Base-by-base conservation (phyloP, 768 basidiomycete genomes). In the Coprinopsis strossmayeri region DNA sequence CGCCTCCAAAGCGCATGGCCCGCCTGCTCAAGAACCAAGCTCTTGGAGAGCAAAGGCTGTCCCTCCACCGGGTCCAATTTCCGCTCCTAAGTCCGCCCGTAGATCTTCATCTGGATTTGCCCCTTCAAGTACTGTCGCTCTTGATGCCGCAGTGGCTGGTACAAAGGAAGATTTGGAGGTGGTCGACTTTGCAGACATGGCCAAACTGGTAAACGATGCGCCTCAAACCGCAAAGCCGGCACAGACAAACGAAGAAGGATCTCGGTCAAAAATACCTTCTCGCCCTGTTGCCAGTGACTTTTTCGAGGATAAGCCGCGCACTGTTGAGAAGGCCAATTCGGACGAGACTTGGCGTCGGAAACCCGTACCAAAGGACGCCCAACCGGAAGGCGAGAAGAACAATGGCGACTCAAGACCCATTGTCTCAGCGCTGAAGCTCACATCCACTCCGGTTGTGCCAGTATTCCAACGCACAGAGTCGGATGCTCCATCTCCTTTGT, bases 161-260 rank as follows among this genome's bases (percentile, higher is more conserved):
- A 62, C 72, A 3, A 78, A 74, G 18, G 85, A 84, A 55, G 76
- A 81, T 47, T 72, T 90, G 2, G 87, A 90, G 57, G 76, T 86
- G n/a, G 77, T 91, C 5, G 87, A 91, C 57, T 91, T 89, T 55
- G 76, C 77, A 2, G 87, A 91, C 40, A 71, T 90, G 61, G 84
- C 72, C 35, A 83, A 79, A 65, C 78, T 91, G 51, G 71, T 86
- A 10, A 81, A 77, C 24, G 66, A 66, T 40, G 41, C 69, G 17
- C 61, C 45, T 48, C 49, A 57, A 23, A 47, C 47, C 30, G 9
- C n/a, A 30, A 45, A 59, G 34, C 57, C 62, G 34, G 41, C 39
- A 44, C 54, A 23, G 46, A 57, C 23, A 50, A 61, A 18, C 53
- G 58, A 49, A 50, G 61, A 49, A 20, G 54, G 58, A 32, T 55